Base-by-base conservation (phyloP, 192 early-diverging fungal species). In the Cladochytrium replicatum region DNA sequence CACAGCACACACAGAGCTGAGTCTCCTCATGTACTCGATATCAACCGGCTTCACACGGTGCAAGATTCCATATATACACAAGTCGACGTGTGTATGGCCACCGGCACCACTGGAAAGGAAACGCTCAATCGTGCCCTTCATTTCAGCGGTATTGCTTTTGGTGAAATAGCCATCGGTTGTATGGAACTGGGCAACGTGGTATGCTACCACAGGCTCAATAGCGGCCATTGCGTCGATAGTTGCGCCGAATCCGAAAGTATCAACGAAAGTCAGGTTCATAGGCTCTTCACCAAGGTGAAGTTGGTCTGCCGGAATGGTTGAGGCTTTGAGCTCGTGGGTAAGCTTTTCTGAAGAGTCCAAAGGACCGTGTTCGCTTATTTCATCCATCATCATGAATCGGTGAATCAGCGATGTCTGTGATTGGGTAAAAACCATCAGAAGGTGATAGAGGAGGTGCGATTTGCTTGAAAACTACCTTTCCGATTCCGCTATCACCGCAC, bases 21-120 rank as follows among this genome's bases (percentile, higher is more conserved):
- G 63, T 28, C 71, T 61, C 21, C 78, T 63, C 65, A 86, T 76
- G 48, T 74, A 86, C 60, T 86, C 84, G 19, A 83, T 48, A 52
- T 86, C 84, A n/a, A 80, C 72, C n/a, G 76, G 67, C 45, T 83
- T 85, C 8, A 82, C 26, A 1, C 81, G 68, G 45, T 82, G 71
- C 30, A 72, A 46, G 27, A 72, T 57, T 22, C 61, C 54, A 48
- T 66, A 72, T n/a, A 72, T 17, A 30, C 45, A 58, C 17, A 68
- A 37, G 32, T 72, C 63, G 3, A 69, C 60, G 48, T 72, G 70
- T 21, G 63, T 53, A 42, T 62, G 66, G 7, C 48, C 55, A 3
- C 66, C 70, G 6, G 54, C 51, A 4, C 50, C 54, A 5, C 55
- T 9, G 3, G 25, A 48, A 24, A 72, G 37, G 29, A 63, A 52